A percentile compares a stretch with the other conserved stretches of the same genome.
phyloP scores from a whole-genome alignment of 2,329 filamentous ascomycete genomes.

The Fusarium sambucinum region DNA sequence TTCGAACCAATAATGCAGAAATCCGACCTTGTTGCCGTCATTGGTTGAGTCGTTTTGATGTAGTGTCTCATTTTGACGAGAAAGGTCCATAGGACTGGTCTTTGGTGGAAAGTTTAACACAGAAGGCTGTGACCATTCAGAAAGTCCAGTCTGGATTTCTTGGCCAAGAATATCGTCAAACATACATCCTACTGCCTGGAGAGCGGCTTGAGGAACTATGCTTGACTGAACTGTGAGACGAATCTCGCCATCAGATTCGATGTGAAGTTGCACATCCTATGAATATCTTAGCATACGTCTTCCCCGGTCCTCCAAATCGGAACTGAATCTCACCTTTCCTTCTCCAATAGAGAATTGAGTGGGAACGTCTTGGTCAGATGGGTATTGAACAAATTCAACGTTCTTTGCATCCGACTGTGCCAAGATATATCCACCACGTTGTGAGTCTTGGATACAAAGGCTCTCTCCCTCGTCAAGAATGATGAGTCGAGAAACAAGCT shows the following conservation, averaged over 20 bases:
- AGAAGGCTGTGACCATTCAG: constrained; percentile 12
- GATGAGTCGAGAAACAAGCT: constrained; percentile 4
- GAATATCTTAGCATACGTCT: neutral
- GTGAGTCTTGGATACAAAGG: constrained; percentile 15
- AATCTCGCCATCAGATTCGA: neutral
- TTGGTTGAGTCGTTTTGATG: accelerated
- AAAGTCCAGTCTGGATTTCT: neutral
- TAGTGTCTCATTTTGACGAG: neutral
- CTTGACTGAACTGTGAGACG: neutral
- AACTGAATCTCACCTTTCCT: constrained; percentile 5
- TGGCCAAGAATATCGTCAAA: constrained; percentile 5
- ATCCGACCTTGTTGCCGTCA: neutral
- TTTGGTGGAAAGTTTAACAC: constrained; percentile 25
- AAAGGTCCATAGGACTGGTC: neutral
- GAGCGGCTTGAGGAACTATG: neutral
- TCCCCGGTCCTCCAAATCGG: accelerated
- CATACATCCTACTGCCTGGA: constrained; percentile 3
- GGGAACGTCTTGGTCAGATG: neutral
- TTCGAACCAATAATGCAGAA: constrained; percentile 23
- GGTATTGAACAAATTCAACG: accelerated
- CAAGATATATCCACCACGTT: neutral
- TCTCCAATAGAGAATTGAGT: constrained; percentile 24
- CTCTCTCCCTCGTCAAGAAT: constrained; percentile 10
- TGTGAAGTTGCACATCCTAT: neutral
- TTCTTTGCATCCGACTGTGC: neutral